Conservation (phyloP, 345 rosid species). For the Toxicodendron radicans region DNA sequence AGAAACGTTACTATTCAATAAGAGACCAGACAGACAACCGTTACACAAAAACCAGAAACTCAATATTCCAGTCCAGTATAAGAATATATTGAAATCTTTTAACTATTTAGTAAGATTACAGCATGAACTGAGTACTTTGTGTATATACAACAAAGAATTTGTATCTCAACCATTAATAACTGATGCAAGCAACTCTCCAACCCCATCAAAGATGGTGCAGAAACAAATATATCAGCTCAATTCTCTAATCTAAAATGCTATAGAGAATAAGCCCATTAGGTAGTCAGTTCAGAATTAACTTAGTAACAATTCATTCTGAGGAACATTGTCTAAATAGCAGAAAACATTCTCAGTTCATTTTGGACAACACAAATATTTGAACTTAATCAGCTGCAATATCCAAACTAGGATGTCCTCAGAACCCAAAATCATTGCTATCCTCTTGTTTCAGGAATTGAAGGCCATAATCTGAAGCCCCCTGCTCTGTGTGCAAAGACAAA, state of each 20-base stretch:
- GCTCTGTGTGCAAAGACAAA: slow-evolving; percentile 19
- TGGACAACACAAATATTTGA: background rate
- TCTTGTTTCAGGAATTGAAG: slow-evolving; percentile 22
- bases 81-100: no score
- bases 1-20: no score
- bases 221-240: background rate
- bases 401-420: background rate
- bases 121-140: no score
- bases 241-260: slow-evolving; percentile 22
- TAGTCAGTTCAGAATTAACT: background rate
- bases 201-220: background rate
- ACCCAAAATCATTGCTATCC: slow-evolving; percentile 14
- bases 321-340: no score
- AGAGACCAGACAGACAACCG: no score
- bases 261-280: slow-evolving; percentile 18
- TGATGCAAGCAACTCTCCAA: background rate
- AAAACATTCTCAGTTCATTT: no score
- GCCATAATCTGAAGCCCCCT: slow-evolving; percentile 23
- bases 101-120: no score
- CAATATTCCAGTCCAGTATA: no score
- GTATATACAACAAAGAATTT: slow-evolving; percentile 6
- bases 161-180: background rate
- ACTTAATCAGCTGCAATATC: background rate
- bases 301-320: background rate
- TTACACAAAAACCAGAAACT: no score